These are phyloP conservation scores for Blastobotrys capitulatus DNA, from an alignment of 1,139 yeast genomes.

Conservation along the genomic window DNA sequence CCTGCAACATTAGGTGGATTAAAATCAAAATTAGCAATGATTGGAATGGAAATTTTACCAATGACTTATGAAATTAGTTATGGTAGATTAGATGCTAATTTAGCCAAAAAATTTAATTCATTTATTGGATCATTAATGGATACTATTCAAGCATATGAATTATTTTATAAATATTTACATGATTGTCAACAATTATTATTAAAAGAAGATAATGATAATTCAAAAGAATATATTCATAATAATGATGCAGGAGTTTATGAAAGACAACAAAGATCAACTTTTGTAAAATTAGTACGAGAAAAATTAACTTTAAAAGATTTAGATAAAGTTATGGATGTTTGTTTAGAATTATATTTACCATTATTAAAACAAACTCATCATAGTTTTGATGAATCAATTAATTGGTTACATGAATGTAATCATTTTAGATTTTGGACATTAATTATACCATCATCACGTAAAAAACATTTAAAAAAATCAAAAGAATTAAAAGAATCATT, in stretches of 20 bases:
- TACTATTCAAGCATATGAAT: constrained; percentile 7
- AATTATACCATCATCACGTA: neutral
- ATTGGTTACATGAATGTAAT: constrained; percentile 24
- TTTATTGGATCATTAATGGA: neutral
- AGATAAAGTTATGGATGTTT: constrained; percentile 18
- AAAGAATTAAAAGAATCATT: neutral
- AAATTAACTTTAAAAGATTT: constrained; percentile 18
- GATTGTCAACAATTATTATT: constrained; percentile 1
- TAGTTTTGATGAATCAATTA: constrained; percentile 14
- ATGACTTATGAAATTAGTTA: constrained; percentile 6
- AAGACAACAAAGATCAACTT: constrained; percentile 6
- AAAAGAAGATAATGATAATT: neutral
- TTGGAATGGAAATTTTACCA: constrained; percentile 1
- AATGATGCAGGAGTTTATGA: constrained; percentile 9
- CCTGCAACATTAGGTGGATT: constrained; percentile 1
- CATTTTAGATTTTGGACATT: constrained; percentile 14
- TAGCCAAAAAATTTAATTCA: neutral
- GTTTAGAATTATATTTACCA: constrained; percentile 15
- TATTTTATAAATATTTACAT: constrained; percentile 4
- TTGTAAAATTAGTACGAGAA: constrained; percentile 4
- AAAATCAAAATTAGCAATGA: constrained; percentile 1
- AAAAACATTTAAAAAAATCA: neutral
- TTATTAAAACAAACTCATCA: constrained; percentile 14
- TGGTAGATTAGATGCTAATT: constrained; percentile 4
- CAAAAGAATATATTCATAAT: neutral